These are phyloP conservation scores for Phytopythium cucurbitacearum DNA, from an alignment of 352 stramenopile species.

Conservation along the genomic window DNA sequence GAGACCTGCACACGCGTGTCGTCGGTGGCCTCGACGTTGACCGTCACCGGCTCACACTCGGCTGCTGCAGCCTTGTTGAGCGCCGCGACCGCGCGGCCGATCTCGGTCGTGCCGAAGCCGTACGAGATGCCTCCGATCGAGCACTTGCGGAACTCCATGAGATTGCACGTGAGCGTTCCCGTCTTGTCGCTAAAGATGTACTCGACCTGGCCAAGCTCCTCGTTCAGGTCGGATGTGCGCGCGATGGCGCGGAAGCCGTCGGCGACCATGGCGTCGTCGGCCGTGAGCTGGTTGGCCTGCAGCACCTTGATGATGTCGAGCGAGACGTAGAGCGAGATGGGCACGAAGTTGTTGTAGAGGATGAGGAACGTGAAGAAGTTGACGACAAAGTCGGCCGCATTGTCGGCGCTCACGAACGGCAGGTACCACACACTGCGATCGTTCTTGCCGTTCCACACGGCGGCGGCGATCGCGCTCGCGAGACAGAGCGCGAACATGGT, in stretches of 20 bases:
- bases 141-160: conserved; percentile 96
- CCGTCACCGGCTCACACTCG: neutral
- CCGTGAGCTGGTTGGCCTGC: conserved; percentile 84
- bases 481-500: conserved; percentile 67
- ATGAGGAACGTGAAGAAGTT: conserved; percentile 92
- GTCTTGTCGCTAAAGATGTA: conserved; percentile 99
- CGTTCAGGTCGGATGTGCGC: conserved; percentile 87
- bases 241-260: conserved; percentile 72
- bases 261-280: conserved; percentile 80
- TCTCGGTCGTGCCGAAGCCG: conserved; percentile 82
- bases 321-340: conserved; percentile 95
- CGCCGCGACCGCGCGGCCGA: conserved; percentile 91
- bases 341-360: conserved; percentile 94
- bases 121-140: conserved; percentile 84
- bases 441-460: conserved; percentile 31
- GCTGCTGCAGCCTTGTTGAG: conserved; percentile 7
- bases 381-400: conserved; percentile 36
- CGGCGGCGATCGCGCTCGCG: conserved; percentile 31
- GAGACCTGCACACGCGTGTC: neutral
- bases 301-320: conserved; percentile 92
- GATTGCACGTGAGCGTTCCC: conserved; percentile 97
- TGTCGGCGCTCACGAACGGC: conserved; percentile 28
- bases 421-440: conserved; percentile 46
- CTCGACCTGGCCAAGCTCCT: conserved; percentile 93
- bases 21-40: conserved; percentile 2